phyloP scores from a whole-genome alignment of 169 alveolate genomes.

The Plasmodium reichenowi region DNA sequence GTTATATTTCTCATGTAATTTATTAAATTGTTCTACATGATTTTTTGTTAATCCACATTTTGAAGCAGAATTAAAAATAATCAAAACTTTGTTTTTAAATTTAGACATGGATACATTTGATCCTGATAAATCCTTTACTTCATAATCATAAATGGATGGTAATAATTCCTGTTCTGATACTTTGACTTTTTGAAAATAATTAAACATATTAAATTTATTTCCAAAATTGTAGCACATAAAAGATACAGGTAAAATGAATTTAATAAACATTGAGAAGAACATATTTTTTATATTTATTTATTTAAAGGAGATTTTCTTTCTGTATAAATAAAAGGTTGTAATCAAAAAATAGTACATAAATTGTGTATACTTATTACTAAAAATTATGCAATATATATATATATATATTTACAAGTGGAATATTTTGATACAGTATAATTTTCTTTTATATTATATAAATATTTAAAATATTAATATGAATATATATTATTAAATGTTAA shows the following conservation, averaged over 20 bases:
- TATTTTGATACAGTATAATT: too few relatives aligned
- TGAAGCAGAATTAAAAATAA: slow-evolving; percentile 67
- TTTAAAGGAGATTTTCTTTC: neutral
- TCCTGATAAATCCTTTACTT: slow-evolving; percentile 24
- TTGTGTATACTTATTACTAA: too few relatives aligned
- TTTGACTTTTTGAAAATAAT: slow-evolving; percentile 45
- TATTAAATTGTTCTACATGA: slow-evolving; percentile 40
- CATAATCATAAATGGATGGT: slow-evolving; percentile 45
- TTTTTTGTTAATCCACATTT: slow-evolving; percentile 62
- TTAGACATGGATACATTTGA: slow-evolving; percentile 37
- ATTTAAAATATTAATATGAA: too few relatives aligned
- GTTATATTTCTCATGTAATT: slow-evolving; percentile 13
- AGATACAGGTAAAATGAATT: neutral
- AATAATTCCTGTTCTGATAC: slow-evolving; percentile 28
- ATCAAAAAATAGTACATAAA: too few relatives aligned
- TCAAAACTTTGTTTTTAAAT: slow-evolving; percentile 36
- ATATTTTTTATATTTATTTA: too few relatives aligned
- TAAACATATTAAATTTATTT: slow-evolving; percentile 21
- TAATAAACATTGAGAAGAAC: too few relatives aligned
- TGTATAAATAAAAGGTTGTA: too few relatives aligned
- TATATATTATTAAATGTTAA: too few relatives aligned
- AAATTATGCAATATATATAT: too few relatives aligned
- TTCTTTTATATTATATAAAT: too few relatives aligned
- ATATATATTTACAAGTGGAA: too few relatives aligned
- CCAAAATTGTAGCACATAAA: neutral